Evolutionary conservation across 306 rosid species (phyloP), one percentile per base, ranked within the genome.

Genomic region (Casuarina glauca): DNA sequence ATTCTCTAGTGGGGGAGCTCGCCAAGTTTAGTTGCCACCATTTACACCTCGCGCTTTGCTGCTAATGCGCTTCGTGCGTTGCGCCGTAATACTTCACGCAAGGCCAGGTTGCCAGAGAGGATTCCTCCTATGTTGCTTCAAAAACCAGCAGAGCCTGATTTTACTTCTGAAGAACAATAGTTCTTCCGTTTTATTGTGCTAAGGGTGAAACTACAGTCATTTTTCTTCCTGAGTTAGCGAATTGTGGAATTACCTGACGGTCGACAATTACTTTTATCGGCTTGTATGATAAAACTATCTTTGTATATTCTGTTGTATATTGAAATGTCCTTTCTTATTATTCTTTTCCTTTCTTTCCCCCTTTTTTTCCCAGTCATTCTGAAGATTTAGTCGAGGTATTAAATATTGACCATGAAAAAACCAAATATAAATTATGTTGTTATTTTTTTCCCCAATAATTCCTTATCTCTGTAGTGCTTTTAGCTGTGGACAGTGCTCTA

Each of bases 121-220:
- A 48, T 91, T 57, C 91, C 95, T 6, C 89, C 96, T 26, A 86
- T 94, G 79, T 50, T 92, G 84, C 94, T 90, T 76, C 96, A 89
- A 90, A 94, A 94, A 81, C 98, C 98, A 44, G 97, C 97, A 5
- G 98, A 94, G 74, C 93, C 94, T n/a, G 98, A 92, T 86, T 94
- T 94, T 69, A 92, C 93, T 76, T 76, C 90, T 42, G 95, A 85
- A 78, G 95, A 89, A 39, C 79, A 76, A 49, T 88, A n/a, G n/a
- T n/a, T n/a, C n/a, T n/a, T n/a, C n/a, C n/a, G n/a, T n/a, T n/a
- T n/a, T n/a, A n/a, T n/a, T n/a, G n/a, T n/a, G n/a, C n/a, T n/a
- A n/a, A n/a, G n/a, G n/a, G n/a, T n/a, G n/a, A n/a, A n/a, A n/a
- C n/a, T n/a, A n/a, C n/a, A n/a, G n/a, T n/a, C n/a, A n/a, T n/a